Base-by-base conservation (phyloP, 768 basidiomycete species). In the Suillus tomentosus region DNA sequence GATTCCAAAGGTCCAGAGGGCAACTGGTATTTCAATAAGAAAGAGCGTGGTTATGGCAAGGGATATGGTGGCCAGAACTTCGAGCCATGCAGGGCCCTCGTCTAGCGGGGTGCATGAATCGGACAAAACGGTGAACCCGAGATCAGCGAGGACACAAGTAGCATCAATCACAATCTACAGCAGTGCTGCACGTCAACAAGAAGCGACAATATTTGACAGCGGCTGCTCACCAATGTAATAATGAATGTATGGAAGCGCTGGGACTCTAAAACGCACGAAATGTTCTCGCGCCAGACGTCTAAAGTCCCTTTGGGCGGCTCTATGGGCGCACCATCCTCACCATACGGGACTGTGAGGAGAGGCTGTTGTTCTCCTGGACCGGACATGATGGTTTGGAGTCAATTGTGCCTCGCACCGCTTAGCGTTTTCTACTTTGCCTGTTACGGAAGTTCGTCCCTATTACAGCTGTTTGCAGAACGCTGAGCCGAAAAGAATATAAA, bases 11-110 rank as follows among this genome's bases (percentile, higher is more conserved):
- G 88, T 84, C 84, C 85, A 92, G 14, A 90, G 63, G 2, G 85
- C 77, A 54, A 91, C 64, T 3, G 92, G 89, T 60, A 94, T 90
- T 85, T 94, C 93, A 65, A 87, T 34, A 39, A 94, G 72, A 82
- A 94, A 94, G 72, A 91, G 71, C 5, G 84, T 82, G 63, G 88
- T 91, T 59, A 94, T 93, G 53, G 60, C 72, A 47, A 91, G 81
- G 5, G 91, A 93, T 60, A 89, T 74, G 62, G 83, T 79, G 8
- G 87, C 76, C 40, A 92, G 76, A 37, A 87, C 74, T 65, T 85
- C 82, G 13, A 94, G 82, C 89, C 89, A 92, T 24, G 70, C 45
- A 1, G 89, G 89, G 19, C 72, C 70, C 15, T 84, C 82, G 67
- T 76, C 77, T 7, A 73, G 64, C 3, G 80, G 77, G 10, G 74